Conservation (phyloP, 2,329 filamentous ascomycete species). For the Penicillium nordicum region DNA sequence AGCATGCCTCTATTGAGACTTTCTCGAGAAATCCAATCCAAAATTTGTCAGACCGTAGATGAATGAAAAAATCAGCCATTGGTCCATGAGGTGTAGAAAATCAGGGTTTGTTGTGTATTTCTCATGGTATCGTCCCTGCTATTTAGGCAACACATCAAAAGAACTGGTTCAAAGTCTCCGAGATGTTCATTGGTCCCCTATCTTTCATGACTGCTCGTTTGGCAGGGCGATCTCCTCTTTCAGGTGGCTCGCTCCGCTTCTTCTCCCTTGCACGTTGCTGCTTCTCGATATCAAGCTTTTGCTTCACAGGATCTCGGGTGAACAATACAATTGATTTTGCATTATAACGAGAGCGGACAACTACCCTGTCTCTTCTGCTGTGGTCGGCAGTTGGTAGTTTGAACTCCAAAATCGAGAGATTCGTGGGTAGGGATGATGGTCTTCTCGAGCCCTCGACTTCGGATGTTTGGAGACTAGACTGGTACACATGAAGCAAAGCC, state of each 20-base stretch:
- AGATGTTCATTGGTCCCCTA: background rate
- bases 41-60: background rate
- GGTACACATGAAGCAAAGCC: conserved; percentile 2
- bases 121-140: too few relatives aligned
- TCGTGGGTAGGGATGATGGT: background rate
- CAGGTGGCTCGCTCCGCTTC: background rate
- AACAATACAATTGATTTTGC: conserved; percentile 6
- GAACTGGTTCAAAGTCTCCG: conserved; percentile 1
- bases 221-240: background rate
- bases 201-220: conserved; percentile 10
- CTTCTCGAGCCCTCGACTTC: background rate
- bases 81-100: too few relatives aligned
- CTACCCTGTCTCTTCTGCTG: background rate
- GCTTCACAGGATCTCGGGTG: background rate
- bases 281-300: background rate
- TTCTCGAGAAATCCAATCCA: background rate
- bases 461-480: background rate
- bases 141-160: background rate
- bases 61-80: too few relatives aligned
- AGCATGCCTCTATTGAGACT: background rate
- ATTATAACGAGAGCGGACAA: conserved; percentile 5
- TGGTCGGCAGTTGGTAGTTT: conserved; percentile 1
- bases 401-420: conserved; percentile 5
- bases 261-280: background rate
- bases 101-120: too few relatives aligned